Percentiles rank a stretch among this genome's conserved stretches.
phyloP scores from a whole-genome alignment of 371 early-diverging fungal genomes.

The Mortierella sp. region DNA sequence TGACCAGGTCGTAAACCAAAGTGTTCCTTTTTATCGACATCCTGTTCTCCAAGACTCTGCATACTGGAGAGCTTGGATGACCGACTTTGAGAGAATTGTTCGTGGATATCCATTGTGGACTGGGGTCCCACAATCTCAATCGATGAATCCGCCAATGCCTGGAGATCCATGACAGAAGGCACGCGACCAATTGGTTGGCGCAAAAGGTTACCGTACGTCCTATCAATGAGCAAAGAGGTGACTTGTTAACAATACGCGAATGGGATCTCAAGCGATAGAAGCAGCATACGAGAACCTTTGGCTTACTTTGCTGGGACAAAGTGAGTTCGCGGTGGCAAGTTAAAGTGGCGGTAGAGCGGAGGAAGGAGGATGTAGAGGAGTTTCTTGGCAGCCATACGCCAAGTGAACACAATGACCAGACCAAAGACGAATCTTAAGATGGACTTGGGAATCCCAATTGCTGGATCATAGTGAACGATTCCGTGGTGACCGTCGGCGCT shows the following conservation, averaged over 20 bases:
- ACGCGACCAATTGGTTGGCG: constrained; percentile 68
- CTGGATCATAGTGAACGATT: constrained; percentile 36
- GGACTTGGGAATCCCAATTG: constrained; percentile 20
- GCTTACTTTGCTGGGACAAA: constrained; percentile 48
- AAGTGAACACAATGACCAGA: constrained; percentile 64
- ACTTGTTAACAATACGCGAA: neutral
- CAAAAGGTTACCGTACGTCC: constrained; percentile 67
- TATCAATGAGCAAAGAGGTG: too few species aligned
- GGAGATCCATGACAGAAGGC: constrained; percentile 69
- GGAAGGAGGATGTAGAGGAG: constrained; percentile 65
- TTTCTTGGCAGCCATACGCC: constrained; percentile 70
- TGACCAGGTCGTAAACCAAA: constrained; percentile 35
- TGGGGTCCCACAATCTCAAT: constrained; percentile 65
- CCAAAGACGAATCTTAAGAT: constrained; percentile 53
- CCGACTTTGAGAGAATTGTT: constrained; percentile 53
- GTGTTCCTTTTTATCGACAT: constrained; percentile 29
- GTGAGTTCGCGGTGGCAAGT: constrained; percentile 62
- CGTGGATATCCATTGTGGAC: constrained; percentile 66
- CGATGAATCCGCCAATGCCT: constrained; percentile 55
- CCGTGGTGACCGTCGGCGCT: constrained; percentile 30
- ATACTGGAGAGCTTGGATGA: constrained; percentile 23
- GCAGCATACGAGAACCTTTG: too few species aligned
- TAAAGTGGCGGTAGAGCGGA: constrained; percentile 68
- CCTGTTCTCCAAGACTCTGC: neutral
- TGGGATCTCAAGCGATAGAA: neutral